Evolutionary conservation across 148 eudicot species (phyloP).

Genomic region (Persicaria tinctoria): DNA sequence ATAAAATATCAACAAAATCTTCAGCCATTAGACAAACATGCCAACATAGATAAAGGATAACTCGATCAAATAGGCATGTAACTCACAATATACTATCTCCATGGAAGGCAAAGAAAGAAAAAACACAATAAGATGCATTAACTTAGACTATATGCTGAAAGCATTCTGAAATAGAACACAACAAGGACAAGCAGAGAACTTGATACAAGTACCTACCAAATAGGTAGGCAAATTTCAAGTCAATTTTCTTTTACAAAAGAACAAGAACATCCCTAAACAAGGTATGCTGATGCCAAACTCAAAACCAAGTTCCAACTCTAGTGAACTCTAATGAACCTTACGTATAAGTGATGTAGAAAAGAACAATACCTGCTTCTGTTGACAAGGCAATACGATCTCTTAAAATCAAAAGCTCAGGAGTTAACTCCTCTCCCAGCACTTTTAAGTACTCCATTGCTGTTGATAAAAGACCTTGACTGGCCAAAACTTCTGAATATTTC

Average conservation of each 20-base stretch:
- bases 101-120: background rate
- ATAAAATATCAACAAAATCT: background rate
- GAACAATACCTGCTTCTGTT: constrained; percentile 53
- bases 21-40: background rate
- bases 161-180: background rate
- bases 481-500: constrained; percentile 92
- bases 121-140: background rate
- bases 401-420: constrained; percentile 79
- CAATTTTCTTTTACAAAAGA: background rate
- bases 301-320: background rate
- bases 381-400: constrained; percentile 76
- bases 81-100: background rate
- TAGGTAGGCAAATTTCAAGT: background rate
- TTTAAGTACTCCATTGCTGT: constrained; percentile 89
- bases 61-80: background rate
- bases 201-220: background rate
- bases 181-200: background rate
- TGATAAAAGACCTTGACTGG: constrained; percentile 93
- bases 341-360: background rate
- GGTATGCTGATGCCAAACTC: background rate
- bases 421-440: constrained; percentile 77
- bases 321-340: background rate
- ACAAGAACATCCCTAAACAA: too few species aligned
- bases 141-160: background rate
- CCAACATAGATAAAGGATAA: too few species aligned